Evolutionary conservation across 2,329 filamentous ascomycete species (phyloP).

Genomic region (Acephala macrosclerotiorum): DNA sequence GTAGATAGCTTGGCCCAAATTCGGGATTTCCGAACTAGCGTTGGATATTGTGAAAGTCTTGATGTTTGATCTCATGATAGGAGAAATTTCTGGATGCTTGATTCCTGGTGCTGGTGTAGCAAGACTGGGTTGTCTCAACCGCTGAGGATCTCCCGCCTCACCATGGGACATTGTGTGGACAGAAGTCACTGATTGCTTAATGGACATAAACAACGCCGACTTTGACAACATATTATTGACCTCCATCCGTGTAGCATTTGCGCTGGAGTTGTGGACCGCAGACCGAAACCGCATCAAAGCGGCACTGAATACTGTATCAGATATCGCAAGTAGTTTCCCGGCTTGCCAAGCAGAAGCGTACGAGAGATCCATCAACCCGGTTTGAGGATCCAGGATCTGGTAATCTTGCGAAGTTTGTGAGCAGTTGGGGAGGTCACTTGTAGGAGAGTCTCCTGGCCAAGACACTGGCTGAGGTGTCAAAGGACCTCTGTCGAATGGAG

Average conservation of each 20-base stretch:
- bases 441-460: not conserved
- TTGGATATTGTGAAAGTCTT: conserved; percentile 2
- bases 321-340: conserved; percentile 49
- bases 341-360: conserved; percentile 54
- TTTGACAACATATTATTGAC: not conserved
- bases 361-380: conserved; percentile 52
- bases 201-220: not conserved
- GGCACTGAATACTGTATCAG: conserved; percentile 44
- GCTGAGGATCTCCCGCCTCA: not conserved
- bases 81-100: conserved; percentile 11
- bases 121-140: not conserved
- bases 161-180: not conserved
- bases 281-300: conserved; percentile 39
- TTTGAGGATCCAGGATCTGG: conserved; percentile 49
- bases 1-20: conserved; percentile 12
- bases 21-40: conserved; percentile 6
- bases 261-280: conserved; percentile 15
- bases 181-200: not conserved
- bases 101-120: not conserved
- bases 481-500: conserved; percentile 48
- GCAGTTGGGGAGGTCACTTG: conserved; percentile 10
- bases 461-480: conserved; percentile 44
- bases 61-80: not conserved
- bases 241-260: conserved; percentile 3
- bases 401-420: conserved; percentile 48